These are phyloP conservation scores for Naganishia randhawae DNA, from an alignment of 768 basidiomycete genomes.

Conservation along the genomic window DNA sequence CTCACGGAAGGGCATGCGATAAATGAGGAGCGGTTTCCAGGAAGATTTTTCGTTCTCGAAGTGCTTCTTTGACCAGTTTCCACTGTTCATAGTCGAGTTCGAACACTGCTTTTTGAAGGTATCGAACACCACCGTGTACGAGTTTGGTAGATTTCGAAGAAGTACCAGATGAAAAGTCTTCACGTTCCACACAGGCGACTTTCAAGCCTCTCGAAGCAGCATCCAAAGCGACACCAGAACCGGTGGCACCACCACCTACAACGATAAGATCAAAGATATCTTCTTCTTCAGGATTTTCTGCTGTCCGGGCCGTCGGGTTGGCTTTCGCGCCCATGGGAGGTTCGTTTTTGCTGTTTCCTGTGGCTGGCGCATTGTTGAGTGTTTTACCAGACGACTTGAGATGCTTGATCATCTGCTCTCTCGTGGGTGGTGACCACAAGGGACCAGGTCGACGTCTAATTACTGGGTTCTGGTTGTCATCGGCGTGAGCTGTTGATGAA, in stretches of 20 bases:
- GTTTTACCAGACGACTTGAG: conserved; percentile 45
- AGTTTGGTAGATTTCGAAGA: conserved; percentile 97
- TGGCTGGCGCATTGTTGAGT: conserved; percentile 4
- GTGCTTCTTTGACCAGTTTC: conserved; percentile 90
- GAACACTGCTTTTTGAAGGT: conserved; percentile 92
- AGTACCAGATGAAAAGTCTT: conserved; percentile 91
- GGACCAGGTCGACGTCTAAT: conserved; percentile 49
- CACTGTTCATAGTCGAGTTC: conserved; percentile 75
- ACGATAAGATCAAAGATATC: conserved; percentile 71
- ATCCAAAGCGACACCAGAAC: conserved; percentile 93
- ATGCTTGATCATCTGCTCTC: conserved; percentile 50
- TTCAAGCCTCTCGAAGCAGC: conserved; percentile 85
- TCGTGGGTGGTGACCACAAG: conserved; percentile 51
- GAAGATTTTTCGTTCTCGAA: conserved; percentile 89
- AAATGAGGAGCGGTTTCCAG: conserved; percentile 93
- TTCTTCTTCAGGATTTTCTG: conserved; percentile 52
- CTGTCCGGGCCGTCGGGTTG: conserved; percentile 24
- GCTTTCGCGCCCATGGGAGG: conserved; percentile 18
- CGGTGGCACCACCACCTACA: conserved; percentile 92
- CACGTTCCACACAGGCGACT: conserved; percentile 87
- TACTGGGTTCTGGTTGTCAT: conserved; percentile 38
- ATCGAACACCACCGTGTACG: conserved; percentile 95
- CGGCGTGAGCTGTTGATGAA: conserved; percentile 25
- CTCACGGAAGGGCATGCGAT: conserved; percentile 73
- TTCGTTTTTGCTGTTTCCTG: neutral